A percentile compares a stretch with the other conserved stretches of the same genome.
Evolutionary conservation across 1,284 basidiomycete species (phyloP).

Genomic region (Golubevia pallescens): DNA sequence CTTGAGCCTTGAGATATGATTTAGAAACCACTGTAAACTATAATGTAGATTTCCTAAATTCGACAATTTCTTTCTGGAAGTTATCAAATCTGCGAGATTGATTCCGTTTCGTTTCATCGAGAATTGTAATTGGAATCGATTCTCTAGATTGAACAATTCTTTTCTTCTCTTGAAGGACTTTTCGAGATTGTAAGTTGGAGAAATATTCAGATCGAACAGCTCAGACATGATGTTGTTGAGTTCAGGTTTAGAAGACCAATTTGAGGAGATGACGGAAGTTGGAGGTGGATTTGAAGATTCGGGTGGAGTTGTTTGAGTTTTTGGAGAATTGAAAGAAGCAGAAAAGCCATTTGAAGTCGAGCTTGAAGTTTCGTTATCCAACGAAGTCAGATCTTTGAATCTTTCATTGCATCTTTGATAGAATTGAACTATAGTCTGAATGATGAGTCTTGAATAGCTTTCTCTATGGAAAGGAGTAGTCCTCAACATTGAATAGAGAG

Average conservation of each 20-base stretch:
- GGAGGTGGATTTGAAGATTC: neutral
- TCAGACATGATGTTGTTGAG: constrained; percentile 37
- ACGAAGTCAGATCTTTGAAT: constrained; percentile 31
- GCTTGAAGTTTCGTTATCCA: constrained; percentile 3
- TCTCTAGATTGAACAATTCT: constrained; percentile 33
- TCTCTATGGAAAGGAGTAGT: constrained; percentile 57
- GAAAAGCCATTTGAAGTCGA: neutral
- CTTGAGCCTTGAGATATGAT: constrained; percentile 34
- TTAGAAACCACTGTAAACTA: constrained; percentile 68
- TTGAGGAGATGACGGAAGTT: neutral
- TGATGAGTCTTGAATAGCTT: constrained; percentile 49
- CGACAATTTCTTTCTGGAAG: constrained; percentile 76
- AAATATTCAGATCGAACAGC: constrained; percentile 6
- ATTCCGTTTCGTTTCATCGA: constrained; percentile 17
- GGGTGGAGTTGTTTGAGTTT: no score
- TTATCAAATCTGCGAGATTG: constrained; percentile 72
- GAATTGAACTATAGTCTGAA: constrained; percentile 47
- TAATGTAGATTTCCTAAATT: constrained; percentile 81
- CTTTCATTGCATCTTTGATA: constrained; percentile 57
- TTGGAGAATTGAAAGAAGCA: neutral
- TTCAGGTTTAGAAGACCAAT: constrained; percentile 16
- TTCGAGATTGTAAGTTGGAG: constrained; percentile 5
- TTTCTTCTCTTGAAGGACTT: constrained; percentile 7
- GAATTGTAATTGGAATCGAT: constrained; percentile 23
- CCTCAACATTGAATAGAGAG: constrained; percentile 54